A percentile compares a stretch with the other conserved stretches of the same genome.
These are phyloP conservation scores for Penicillium verrucosum DNA, from an alignment of 2,329 filamentous ascomycete species.

Conservation along the genomic window DNA sequence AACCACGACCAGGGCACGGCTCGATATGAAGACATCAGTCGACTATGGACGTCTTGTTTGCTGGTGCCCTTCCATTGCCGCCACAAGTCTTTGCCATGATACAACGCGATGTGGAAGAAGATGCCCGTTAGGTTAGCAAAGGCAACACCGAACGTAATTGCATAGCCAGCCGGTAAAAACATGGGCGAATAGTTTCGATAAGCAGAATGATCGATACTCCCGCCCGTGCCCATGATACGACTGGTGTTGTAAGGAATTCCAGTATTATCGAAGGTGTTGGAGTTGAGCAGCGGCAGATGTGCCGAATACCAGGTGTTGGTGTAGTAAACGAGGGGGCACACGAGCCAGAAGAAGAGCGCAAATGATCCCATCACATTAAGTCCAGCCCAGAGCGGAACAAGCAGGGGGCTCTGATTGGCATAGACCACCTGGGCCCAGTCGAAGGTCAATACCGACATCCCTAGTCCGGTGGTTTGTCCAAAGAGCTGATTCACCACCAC, in stretches of 20 bases:
- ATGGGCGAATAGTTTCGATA: constrained; percentile 65
- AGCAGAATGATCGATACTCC: constrained; percentile 56
- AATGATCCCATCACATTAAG: constrained; percentile 46
- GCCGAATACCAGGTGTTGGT: constrained; percentile 57
- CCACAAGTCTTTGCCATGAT: constrained; percentile 39
- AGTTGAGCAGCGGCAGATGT: constrained; percentile 61
- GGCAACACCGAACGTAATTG: constrained; percentile 56
- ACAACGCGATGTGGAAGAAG: constrained; percentile 39
- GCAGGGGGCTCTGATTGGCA: constrained; percentile 64
- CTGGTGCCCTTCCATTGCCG: constrained; percentile 34
- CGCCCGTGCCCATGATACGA: constrained; percentile 56
- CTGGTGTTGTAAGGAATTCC: constrained; percentile 59
- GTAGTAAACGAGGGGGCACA: constrained; percentile 46
- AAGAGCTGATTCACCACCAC: constrained; percentile 70
- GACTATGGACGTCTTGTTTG: constrained; percentile 43
- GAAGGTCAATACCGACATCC: constrained; percentile 67
- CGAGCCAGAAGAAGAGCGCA: constrained; percentile 44
- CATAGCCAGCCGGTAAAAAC: constrained; percentile 60
- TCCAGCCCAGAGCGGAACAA: constrained; percentile 57
- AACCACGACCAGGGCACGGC: constrained; percentile 50
- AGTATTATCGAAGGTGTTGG: constrained; percentile 63
- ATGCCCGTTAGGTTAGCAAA: constrained; percentile 65
- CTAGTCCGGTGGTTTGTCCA: constrained; percentile 64
- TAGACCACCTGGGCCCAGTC: constrained; percentile 72
- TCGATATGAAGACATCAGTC: constrained; percentile 43